Evolutionary conservation across 2,329 filamentous ascomycete species (phyloP).

Genomic region (Colletotrichum sp.): DNA sequence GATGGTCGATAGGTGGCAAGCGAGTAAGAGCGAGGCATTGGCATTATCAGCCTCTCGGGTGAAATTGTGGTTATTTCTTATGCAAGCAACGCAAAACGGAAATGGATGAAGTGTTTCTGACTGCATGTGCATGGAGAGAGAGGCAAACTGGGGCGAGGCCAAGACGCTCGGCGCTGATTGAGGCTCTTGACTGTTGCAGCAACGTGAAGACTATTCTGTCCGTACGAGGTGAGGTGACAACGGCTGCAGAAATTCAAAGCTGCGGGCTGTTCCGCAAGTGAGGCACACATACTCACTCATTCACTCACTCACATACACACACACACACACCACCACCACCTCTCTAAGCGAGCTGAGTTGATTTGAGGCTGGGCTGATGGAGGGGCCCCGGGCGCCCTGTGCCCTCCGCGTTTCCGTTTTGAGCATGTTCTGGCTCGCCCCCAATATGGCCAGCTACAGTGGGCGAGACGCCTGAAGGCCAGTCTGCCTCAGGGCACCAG

Average conservation of each 20-base stretch:
- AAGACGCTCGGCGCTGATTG: neutral
- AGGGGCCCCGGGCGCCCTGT: neutral
- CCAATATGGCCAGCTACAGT: neutral
- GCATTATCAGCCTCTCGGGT: neutral
- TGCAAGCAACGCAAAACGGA: neutral
- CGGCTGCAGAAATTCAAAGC: neutral
- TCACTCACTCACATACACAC: no score
- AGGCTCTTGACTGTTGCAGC: neutral
- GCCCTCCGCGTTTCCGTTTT: neutral
- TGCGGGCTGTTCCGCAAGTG: neutral
- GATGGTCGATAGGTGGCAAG: neutral
- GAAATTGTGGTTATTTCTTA: neutral
- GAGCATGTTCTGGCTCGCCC: neutral
- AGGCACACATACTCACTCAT: neutral
- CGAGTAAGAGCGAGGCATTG: neutral
- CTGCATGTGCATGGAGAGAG: neutral
- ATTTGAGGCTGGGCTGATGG: neutral
- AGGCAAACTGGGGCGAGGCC: neutral
- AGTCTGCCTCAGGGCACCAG: neutral
- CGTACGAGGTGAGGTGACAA: neutral
- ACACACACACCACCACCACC: neutral
- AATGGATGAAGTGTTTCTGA: neutral
- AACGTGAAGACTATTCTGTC: neutral
- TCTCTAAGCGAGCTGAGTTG: neutral
- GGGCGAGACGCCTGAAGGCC: conserved; percentile 3